These are phyloP conservation scores for Piloderma croceum DNA, from an alignment of 768 basidiomycete genomes.

Conservation along the genomic window DNA sequence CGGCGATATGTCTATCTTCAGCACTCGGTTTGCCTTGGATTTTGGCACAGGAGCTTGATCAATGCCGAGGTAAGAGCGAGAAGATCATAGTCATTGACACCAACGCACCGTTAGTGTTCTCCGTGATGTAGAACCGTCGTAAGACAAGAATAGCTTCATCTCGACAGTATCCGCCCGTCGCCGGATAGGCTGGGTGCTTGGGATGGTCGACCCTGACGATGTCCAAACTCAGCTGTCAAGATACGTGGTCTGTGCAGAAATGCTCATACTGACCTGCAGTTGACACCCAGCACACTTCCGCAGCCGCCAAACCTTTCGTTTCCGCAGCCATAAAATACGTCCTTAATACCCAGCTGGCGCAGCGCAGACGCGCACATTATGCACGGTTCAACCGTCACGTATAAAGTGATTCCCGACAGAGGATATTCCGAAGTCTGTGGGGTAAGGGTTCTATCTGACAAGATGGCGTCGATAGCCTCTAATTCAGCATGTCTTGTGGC, in stretches of 20 bases:
- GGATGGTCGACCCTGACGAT: conserved; percentile 60
- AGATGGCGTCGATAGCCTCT: conserved; percentile 88
- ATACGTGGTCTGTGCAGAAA: background rate
- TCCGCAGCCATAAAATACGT: conserved; percentile 88
- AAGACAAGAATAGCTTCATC: conserved; percentile 85
- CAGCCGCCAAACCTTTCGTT: conserved; percentile 98
- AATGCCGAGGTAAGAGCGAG: conserved; percentile 10
- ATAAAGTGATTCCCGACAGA: conserved; percentile 75
- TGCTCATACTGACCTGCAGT: conserved; percentile 49
- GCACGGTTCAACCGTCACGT: conserved; percentile 98
- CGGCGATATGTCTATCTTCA: conserved; percentile 91
- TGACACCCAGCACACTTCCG: conserved; percentile 89
- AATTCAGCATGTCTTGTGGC: conserved; percentile 97
- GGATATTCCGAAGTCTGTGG: conserved; percentile 50
- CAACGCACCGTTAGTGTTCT: conserved; percentile 77
- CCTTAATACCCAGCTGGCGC: conserved; percentile 84
- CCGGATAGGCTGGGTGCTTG: conserved; percentile 65
- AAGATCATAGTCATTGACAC: conserved; percentile 5
- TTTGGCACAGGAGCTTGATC: conserved; percentile 80
- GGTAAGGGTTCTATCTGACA: conserved; percentile 57
- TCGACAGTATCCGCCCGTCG: conserved; percentile 68
- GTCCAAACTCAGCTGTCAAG: conserved; percentile 2
- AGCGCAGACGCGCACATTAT: conserved; percentile 98
- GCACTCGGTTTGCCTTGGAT: conserved; percentile 75
- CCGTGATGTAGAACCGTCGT: conserved; percentile 86